These are phyloP conservation scores for Coniochaeta sp. DNA, from an alignment of 2,329 filamentous ascomycete species.

Conservation along the genomic window DNA sequence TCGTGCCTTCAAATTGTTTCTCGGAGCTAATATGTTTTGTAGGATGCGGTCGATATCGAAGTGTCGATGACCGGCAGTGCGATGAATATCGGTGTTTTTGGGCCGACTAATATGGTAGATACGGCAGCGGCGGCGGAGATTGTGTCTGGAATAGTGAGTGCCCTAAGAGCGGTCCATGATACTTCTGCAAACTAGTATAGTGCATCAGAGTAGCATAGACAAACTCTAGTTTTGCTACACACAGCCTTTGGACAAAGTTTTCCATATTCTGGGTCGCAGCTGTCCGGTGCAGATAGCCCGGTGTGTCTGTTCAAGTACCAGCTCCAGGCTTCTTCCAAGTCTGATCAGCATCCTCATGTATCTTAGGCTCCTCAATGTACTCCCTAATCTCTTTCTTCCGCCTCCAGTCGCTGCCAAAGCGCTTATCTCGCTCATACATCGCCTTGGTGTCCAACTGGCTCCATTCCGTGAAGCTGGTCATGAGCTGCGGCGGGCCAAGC, in stretches of 20 bases:
- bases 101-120: slow-evolving; percentile 5
- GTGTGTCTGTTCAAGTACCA: neutral
- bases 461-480: slow-evolving; percentile 45
- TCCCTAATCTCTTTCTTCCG: slow-evolving; percentile 36
- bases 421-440: slow-evolving; percentile 35
- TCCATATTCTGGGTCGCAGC: too few species aligned
- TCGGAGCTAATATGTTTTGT: neutral
- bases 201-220: neutral
- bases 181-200: neutral
- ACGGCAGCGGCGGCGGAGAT: neutral
- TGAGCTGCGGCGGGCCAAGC: slow-evolving; percentile 43
- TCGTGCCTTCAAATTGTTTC: neutral
- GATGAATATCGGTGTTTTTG: slow-evolving; percentile 17
- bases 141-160: slow-evolving; percentile 4
- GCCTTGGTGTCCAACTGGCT: slow-evolving; percentile 37
- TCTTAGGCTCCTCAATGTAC: slow-evolving; percentile 29
- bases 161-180: neutral
- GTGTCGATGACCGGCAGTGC: slow-evolving; percentile 8
- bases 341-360: slow-evolving; percentile 28
- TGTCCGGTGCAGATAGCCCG: too few species aligned
- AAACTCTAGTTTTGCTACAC: neutral
- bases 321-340: slow-evolving; percentile 11
- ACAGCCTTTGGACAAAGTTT: too few species aligned
- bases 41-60: slow-evolving; percentile 14
- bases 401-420: slow-evolving; percentile 36